phyloP scores from a whole-genome alignment of 805 yeast species.

The Monosporozyma unispora region DNA sequence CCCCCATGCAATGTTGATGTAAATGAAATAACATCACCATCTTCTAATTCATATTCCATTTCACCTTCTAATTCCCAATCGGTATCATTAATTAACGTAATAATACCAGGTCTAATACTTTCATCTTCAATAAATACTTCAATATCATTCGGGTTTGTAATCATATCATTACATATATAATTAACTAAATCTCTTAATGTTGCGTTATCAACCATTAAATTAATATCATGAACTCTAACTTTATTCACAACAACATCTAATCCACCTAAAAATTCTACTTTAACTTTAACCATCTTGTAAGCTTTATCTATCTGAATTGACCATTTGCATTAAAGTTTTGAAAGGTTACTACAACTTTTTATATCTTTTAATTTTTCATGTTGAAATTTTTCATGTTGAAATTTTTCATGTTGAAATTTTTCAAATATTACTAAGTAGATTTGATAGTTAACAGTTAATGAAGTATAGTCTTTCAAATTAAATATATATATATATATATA shows the following conservation, averaged over 20 bases:
- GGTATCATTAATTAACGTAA: slow-evolving; percentile 84
- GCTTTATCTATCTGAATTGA: neutral
- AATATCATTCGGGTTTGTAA: slow-evolving; percentile 51
- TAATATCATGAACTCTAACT: slow-evolving; percentile 44
- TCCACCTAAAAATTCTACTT: slow-evolving; percentile 59
- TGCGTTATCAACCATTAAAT: slow-evolving; percentile 36
- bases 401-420: neutral
- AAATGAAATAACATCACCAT: slow-evolving; percentile 71
- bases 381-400: neutral
- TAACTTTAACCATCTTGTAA: slow-evolving; percentile 28
- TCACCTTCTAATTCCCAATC: slow-evolving; percentile 96
- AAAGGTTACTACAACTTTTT: neutral
- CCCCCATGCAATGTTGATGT: slow-evolving; percentile 97
- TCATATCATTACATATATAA: slow-evolving; percentile 44
- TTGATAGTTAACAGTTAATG: neutral
- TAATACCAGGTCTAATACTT: slow-evolving; percentile 80
- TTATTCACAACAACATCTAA: slow-evolving; percentile 68
- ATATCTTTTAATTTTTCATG: neutral
- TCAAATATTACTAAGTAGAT: neutral
- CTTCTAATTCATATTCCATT: slow-evolving; percentile 67
- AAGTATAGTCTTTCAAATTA: neutral
- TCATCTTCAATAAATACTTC: slow-evolving; percentile 77
- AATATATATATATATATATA: neutral
- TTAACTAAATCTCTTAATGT: slow-evolving; percentile 44
- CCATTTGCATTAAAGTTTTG: neutral